phyloP scores from a whole-genome alignment of 2,329 filamentous ascomycete genomes.

The Microdochium bolleyi region DNA sequence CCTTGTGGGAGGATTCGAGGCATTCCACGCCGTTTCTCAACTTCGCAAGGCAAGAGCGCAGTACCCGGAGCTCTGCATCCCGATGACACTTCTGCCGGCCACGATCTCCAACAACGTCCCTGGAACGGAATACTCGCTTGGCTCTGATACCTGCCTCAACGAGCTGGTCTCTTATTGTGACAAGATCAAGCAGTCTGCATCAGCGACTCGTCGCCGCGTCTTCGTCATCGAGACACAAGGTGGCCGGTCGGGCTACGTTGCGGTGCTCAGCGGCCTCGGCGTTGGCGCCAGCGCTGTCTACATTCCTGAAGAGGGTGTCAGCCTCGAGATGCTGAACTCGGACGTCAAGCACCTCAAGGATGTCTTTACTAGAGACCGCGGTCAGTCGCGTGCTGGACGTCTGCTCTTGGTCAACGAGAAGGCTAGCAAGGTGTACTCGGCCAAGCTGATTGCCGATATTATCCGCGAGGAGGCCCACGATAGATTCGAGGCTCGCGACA shows the following conservation, averaged over 20 bases:
- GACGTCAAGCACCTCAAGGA: slow-evolving; percentile 87
- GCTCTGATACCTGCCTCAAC: slow-evolving; percentile 94
- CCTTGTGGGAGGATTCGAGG: slow-evolving; percentile 91
- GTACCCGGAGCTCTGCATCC: slow-evolving; percentile 84
- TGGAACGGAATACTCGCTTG: slow-evolving; percentile 92
- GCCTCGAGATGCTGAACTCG: slow-evolving; percentile 81
- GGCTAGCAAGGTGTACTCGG: slow-evolving; percentile 81
- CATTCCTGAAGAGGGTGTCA: slow-evolving; percentile 93
- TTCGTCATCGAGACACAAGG: slow-evolving; percentile 99
- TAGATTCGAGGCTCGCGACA: slow-evolving; percentile 85
- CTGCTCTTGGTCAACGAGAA: slow-evolving; percentile 96
- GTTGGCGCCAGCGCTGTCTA: slow-evolving; percentile 92
- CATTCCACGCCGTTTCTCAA: slow-evolving; percentile 85
- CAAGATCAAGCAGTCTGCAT: slow-evolving; percentile 94
- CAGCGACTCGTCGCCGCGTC: slow-evolving; percentile 82
- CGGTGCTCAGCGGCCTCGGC: slow-evolving; percentile 81
- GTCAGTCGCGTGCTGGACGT: slow-evolving; percentile 83
- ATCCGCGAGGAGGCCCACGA: slow-evolving; percentile 90
- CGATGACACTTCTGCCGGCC: slow-evolving; percentile 85
- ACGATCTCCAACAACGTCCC: slow-evolving; percentile 99
- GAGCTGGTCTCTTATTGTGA: slow-evolving; percentile 93
- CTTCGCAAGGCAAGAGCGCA: slow-evolving; percentile 71
- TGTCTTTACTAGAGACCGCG: slow-evolving; percentile 77
- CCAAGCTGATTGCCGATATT: slow-evolving; percentile 89
- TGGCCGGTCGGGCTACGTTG: slow-evolving; percentile 87